These are phyloP conservation scores for Amylocarpus encephaloides DNA, from an alignment of 2,329 filamentous ascomycete species.

Conservation along the genomic window DNA sequence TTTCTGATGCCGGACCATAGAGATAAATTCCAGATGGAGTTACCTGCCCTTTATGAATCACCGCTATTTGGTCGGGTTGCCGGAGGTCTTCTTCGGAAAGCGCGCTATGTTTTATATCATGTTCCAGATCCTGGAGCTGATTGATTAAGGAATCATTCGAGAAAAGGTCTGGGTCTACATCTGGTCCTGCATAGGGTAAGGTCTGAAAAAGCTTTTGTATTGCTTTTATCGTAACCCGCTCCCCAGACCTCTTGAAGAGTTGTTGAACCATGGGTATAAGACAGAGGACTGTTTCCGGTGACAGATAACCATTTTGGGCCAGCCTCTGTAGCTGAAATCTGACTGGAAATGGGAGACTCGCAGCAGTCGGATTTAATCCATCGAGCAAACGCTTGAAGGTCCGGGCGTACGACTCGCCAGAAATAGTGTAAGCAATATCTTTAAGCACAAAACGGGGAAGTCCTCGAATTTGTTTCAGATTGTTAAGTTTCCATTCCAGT, in stretches of 20 bases:
- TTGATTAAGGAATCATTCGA: conserved; percentile 36
- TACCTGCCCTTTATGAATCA: conserved; percentile 34
- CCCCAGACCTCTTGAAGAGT: conserved; percentile 20
- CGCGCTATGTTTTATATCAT: conserved; percentile 24
- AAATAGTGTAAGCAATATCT: background rate
- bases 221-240: background rate
- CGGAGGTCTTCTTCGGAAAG: conserved; percentile 22
- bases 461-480: conserved; percentile 21
- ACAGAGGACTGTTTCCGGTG: conserved; percentile 44
- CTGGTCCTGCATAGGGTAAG: conserved; percentile 50
- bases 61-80: conserved; percentile 16
- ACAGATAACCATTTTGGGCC: conserved; percentile 55
- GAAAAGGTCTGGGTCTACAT: conserved; percentile 39
- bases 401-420: conserved; percentile 9
- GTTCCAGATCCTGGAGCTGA: conserved; percentile 37
- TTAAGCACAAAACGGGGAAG: background rate
- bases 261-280: conserved; percentile 39
- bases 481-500: conserved; percentile 24
- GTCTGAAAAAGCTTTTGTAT: conserved; percentile 31
- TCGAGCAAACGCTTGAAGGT: conserved; percentile 18
- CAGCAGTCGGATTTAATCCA: conserved; percentile 10
- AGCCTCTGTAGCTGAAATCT: conserved; percentile 59
- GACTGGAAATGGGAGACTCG: conserved; percentile 44
- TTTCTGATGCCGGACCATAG: conserved; percentile 57
- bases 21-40: conserved; percentile 54